phyloP scores from a whole-genome alignment of 371 early-diverging fungal species.

The Dichotomocladium elegans region DNA sequence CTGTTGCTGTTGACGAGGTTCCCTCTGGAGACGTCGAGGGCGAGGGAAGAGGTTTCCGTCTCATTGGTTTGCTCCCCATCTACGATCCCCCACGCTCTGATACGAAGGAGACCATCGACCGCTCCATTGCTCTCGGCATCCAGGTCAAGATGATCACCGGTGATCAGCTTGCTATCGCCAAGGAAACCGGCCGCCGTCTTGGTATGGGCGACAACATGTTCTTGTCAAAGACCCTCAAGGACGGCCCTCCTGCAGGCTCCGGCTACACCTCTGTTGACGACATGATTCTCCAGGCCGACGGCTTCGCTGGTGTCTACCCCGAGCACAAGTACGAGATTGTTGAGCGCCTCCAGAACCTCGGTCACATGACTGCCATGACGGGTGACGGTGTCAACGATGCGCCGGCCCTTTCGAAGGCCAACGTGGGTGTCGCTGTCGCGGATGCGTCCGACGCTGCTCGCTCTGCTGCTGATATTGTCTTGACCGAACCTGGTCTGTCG shows the following conservation, averaged over 20 bases:
- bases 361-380: conserved; percentile 86
- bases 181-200: conserved; percentile 77
- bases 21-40: conserved; percentile 42
- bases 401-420: conserved; percentile 86
- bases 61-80: conserved; percentile 70
- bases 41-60: conserved; percentile 50
- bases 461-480: conserved; percentile 75
- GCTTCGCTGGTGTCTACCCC: conserved; percentile 91
- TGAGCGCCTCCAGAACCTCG: conserved; percentile 79
- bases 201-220: conserved; percentile 75
- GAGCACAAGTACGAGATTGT: conserved; percentile 95
- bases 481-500: conserved; percentile 74
- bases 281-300: conserved; percentile 73
- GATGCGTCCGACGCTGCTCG: conserved; percentile 76
- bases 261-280: conserved; percentile 80
- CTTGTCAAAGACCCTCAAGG: conserved; percentile 73
- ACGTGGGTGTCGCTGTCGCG: conserved; percentile 83
- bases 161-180: conserved; percentile 90
- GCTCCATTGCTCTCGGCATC: conserved; percentile 84
- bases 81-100: conserved; percentile 89
- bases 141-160: conserved; percentile 96
- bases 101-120: conserved; percentile 80
- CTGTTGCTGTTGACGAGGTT: conserved; percentile 69
- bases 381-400: conserved; percentile 98
- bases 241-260: conserved; percentile 62